phyloP scores from a whole-genome alignment of 2,329 filamentous ascomycete species.

The Penicillium fuscoglaucum region DNA sequence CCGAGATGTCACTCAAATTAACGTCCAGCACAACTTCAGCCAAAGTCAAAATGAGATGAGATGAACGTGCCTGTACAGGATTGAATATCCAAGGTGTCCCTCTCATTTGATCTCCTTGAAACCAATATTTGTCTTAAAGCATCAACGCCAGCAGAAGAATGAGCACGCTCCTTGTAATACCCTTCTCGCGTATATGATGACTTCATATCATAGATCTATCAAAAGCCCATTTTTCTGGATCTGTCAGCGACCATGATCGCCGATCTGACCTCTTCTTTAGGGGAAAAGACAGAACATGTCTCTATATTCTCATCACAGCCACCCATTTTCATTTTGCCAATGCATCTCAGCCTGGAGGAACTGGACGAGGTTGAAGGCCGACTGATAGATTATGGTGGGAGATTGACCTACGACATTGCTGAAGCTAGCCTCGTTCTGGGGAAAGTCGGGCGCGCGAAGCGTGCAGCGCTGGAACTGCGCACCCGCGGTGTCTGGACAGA shows the following conservation, averaged over 20 bases:
- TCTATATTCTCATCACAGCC: constrained; percentile 50
- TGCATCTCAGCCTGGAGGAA: constrained; percentile 65
- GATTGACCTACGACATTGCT: constrained; percentile 67
- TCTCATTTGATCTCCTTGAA: background rate
- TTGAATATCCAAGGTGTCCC: background rate
- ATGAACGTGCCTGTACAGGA: background rate
- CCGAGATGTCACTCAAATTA: background rate
- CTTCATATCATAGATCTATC: background rate
- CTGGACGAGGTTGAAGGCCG: constrained; percentile 64
- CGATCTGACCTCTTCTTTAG: background rate
- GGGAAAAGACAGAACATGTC: background rate
- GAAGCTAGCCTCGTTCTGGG: constrained; percentile 76
- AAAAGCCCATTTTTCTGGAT: background rate
- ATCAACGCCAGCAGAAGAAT: background rate
- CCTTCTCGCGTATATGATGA: background rate
- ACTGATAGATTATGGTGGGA: constrained; percentile 56
- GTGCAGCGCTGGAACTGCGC: constrained; percentile 76
- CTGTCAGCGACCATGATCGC: background rate
- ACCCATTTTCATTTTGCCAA: constrained; percentile 70
- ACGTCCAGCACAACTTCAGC: background rate
- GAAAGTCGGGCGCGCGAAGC: constrained; percentile 66
- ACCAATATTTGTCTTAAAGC: background rate
- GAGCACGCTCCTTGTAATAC: background rate
- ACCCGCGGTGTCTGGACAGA: constrained; percentile 60
- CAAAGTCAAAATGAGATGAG: background rate